A percentile compares a stretch with the other conserved stretches of the same genome.
Conservation (phyloP, 345 rosid genomes). For the Camelina sativa region DNA sequence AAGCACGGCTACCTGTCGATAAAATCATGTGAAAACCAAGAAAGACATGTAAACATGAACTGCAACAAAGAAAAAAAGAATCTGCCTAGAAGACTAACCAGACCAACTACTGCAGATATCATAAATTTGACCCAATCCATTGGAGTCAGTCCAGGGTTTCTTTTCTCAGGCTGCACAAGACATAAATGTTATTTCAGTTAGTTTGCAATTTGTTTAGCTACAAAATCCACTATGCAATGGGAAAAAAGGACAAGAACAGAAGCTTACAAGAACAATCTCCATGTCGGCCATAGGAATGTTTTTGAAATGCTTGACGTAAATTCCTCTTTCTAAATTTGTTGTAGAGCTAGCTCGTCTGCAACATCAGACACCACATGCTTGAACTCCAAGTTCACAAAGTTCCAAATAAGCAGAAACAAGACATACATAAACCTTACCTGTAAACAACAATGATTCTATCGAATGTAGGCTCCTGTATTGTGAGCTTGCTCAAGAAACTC, state of each 20-base stretch:
- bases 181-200: slow-evolving; percentile 14
- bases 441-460: slow-evolving; percentile 95
- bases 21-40: slow-evolving; percentile 19
- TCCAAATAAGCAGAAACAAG: slow-evolving; percentile 32
- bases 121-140: slow-evolving; percentile 98
- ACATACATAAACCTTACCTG: slow-evolving; percentile 56
- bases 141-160: slow-evolving; percentile 96
- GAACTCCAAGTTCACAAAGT: slow-evolving; percentile 21
- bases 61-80: not conserved
- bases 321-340: slow-evolving; percentile 63
- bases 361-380: slow-evolving; percentile 33
- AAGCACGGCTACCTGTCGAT: slow-evolving; percentile 73
- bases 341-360: slow-evolving; percentile 72
- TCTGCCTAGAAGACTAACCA: slow-evolving; percentile 61
- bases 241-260: slow-evolving; percentile 38
- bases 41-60: slow-evolving; percentile 11
- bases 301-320: slow-evolving; percentile 92
- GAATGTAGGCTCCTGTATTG: slow-evolving; percentile 91
- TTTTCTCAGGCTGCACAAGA: slow-evolving; percentile 89
- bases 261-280: slow-evolving; percentile 96
- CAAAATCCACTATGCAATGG: slow-evolving; percentile 19
- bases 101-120: slow-evolving; percentile 86
- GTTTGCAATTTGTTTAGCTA: not conserved
- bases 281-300: slow-evolving; percentile 99
- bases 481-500: slow-evolving; percentile 70